These are phyloP conservation scores for Trichosphaerium sp. DNA, from an alignment of 78 protist genomes.

Conservation along the genomic window DNA sequence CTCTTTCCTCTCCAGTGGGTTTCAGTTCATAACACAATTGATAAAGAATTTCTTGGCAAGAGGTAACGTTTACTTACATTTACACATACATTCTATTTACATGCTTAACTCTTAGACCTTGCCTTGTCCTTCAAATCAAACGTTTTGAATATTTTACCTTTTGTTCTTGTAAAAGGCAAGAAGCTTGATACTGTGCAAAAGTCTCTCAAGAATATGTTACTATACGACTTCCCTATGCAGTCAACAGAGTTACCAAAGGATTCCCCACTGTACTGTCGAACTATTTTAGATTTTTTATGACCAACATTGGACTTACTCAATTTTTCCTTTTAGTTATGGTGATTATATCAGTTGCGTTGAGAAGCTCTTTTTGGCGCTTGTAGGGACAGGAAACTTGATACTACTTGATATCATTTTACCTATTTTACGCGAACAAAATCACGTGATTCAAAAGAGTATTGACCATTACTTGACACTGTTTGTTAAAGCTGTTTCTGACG, in stretches of 20 bases:
- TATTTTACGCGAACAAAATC: constrained; percentile 19
- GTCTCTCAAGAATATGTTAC: constrained; percentile 34
- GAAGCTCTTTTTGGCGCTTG: constrained; percentile 35
- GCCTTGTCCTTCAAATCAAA: neutral
- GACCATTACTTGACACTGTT: constrained; percentile 8
- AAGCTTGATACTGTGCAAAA: neutral
- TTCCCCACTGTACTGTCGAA: too few species aligned
- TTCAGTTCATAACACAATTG: neutral
- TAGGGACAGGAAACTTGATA: constrained; percentile 5
- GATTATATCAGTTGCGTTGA: constrained; percentile 41
- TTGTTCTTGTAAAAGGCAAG: neutral
- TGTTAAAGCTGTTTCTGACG: neutral
- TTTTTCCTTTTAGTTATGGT: too few species aligned
- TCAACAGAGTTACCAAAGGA: constrained; percentile 34
- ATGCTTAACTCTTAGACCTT: too few species aligned
- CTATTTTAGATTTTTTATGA: too few species aligned
- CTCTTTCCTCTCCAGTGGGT: constrained; percentile 1
- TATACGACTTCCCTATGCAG: constrained; percentile 32
- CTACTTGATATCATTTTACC: constrained; percentile 22
- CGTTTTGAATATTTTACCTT: neutral
- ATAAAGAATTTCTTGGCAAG: neutral
- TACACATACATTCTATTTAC: too few species aligned
- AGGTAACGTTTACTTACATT: too few species aligned
- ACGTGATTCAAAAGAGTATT: constrained; percentile 7
- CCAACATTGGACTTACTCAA: too few species aligned